phyloP scores from a whole-genome alignment of 2,329 filamentous ascomycete genomes.

The Neonectria ditissima region DNA sequence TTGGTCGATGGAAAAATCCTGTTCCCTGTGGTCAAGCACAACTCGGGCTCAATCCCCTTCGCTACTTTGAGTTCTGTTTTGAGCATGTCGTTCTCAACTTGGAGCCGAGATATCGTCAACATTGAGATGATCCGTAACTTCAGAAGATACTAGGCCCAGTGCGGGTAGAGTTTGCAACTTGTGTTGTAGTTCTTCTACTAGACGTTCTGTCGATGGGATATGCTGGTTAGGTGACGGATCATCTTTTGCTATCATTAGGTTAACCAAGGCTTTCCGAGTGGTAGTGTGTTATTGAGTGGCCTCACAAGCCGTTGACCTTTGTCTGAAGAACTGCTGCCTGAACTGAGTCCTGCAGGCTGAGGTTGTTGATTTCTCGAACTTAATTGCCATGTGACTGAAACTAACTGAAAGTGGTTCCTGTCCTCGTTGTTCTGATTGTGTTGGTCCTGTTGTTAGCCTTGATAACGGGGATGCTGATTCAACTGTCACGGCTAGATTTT shows the following conservation, averaged over 20 bases:
- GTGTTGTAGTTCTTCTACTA: constrained; percentile 3
- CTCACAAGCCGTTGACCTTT: background rate
- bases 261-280: background rate
- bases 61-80: constrained; percentile 10
- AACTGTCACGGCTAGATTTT: background rate
- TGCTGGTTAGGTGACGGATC: background rate
- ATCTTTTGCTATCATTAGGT: background rate
- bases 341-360: too few species aligned
- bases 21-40: background rate
- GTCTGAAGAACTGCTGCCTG: background rate
- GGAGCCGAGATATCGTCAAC: constrained; percentile 12
- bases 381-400: too few species aligned
- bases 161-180: background rate
- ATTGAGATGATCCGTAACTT: constrained; percentile 8
- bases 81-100: constrained; percentile 21
- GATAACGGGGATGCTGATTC: too few species aligned
- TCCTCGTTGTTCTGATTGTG: background rate
- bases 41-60: background rate
- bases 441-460: background rate
- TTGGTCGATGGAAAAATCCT: background rate
- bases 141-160: background rate
- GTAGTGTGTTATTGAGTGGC: background rate
- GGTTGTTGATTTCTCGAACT: too few species aligned
- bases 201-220: background rate
- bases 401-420: too few species aligned